Evolutionary conservation across 116 monocot species (phyloP).

Genomic region (Zostera marina): DNA sequence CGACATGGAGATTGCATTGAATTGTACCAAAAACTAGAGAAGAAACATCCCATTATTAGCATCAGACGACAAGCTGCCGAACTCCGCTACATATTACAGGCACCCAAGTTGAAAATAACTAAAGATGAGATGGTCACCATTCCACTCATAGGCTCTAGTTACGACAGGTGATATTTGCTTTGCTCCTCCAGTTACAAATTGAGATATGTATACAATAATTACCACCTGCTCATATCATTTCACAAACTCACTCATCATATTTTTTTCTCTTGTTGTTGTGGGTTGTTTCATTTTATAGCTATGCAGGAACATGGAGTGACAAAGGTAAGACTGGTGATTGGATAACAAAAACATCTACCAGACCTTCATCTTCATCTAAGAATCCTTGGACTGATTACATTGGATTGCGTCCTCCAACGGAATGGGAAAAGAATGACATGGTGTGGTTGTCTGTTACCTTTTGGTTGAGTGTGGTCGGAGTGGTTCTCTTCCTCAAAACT

Average conservation of each 20-base stretch:
- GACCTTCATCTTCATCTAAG: conserved; percentile 29
- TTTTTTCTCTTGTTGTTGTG: background rate
- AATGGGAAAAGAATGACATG: conserved; percentile 32
- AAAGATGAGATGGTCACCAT: conserved; percentile 96
- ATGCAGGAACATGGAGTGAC: conserved; percentile 81
- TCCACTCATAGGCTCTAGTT: conserved; percentile 85
- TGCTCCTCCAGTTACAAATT: no score
- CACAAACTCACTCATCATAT: background rate
- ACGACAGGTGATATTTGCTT: conserved; percentile 48
- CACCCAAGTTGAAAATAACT: conserved; percentile 89
- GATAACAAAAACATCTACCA: conserved; percentile 21
- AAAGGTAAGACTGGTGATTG: conserved; percentile 52
- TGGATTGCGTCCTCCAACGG: conserved; percentile 42
- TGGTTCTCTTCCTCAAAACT: conserved; percentile 25
- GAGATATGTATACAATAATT: background rate
- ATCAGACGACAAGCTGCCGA: conserved; percentile 92
- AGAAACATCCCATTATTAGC: conserved; percentile 59
- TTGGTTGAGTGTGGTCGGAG: conserved; percentile 44
- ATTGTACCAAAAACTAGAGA: conserved; percentile 68
- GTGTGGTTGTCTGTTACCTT: conserved; percentile 51
- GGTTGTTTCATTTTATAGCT: conserved; percentile 21
- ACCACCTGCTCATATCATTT: no score
- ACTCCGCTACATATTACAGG: conserved; percentile 78
- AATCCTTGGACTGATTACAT: conserved; percentile 48
- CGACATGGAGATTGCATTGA: conserved; percentile 91